Percentiles rank a stretch among this genome's conserved stretches.
Conservation (phyloP, 2,329 filamentous ascomycete genomes). For the Apiospora sp. region DNA sequence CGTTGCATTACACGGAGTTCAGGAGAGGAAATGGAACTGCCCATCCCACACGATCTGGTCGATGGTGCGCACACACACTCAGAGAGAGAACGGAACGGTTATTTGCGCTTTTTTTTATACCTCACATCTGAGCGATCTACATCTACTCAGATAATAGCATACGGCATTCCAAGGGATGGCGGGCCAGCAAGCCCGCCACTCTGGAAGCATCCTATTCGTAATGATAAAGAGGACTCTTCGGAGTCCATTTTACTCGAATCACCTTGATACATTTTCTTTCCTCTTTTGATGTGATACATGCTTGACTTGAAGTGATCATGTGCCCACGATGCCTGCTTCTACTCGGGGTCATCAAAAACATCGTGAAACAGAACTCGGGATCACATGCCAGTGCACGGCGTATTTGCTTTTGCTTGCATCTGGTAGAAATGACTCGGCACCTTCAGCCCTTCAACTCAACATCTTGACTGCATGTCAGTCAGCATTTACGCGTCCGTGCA, state of each 20-base stretch:
- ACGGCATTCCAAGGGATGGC: background rate
- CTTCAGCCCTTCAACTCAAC: background rate
- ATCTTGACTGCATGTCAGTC: background rate
- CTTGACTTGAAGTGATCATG: background rate
- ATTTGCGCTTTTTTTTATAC: background rate
- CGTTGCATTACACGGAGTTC: conserved; percentile 18
- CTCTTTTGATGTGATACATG: background rate
- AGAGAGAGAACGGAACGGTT: background rate
- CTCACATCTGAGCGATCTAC: background rate
- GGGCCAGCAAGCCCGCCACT: background rate
- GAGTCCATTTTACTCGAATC: background rate
- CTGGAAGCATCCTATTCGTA: conserved; percentile 1
- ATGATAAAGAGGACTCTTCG: conserved; percentile 1
- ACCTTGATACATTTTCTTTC: background rate
- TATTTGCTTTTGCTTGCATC: background rate
- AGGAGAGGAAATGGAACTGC: background rate
- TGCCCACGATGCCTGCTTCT: no score
- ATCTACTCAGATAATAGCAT: background rate
- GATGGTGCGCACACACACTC: background rate
- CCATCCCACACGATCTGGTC: conserved; percentile 5
- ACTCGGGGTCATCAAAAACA: no score
- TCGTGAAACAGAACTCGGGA: background rate
- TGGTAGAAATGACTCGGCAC: background rate
- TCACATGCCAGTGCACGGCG: background rate
- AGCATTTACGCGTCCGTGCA: background rate